These are phyloP conservation scores for Malassezia caprae DNA, from an alignment of 1,284 basidiomycete genomes.

Conservation along the genomic window DNA sequence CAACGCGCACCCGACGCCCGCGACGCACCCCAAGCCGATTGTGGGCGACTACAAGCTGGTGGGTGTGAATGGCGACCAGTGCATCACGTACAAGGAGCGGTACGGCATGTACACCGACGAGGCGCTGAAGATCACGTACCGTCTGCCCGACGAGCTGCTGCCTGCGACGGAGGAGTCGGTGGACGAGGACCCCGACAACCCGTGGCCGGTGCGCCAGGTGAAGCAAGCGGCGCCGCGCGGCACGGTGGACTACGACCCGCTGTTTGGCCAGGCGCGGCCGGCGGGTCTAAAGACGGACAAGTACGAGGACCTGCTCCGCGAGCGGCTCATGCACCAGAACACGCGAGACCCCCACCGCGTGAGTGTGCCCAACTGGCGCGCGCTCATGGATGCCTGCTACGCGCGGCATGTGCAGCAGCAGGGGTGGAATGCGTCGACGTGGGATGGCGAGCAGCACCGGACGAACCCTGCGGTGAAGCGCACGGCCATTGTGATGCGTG, in stretches of 20 bases:
- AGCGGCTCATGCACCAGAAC: slow-evolving; percentile 18
- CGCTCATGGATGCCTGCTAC: slow-evolving; percentile 45
- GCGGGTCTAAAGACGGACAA: slow-evolving; percentile 29
- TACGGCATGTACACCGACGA: slow-evolving; percentile 48
- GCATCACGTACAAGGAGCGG: slow-evolving; percentile 42
- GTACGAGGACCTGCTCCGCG: slow-evolving; percentile 41
- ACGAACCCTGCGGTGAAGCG: slow-evolving; percentile 43
- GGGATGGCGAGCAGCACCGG: slow-evolving; percentile 24
- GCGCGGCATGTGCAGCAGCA: slow-evolving; percentile 38
- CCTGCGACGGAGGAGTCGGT: slow-evolving; percentile 24
- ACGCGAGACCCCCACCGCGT: slow-evolving; percentile 1
- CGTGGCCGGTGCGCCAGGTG: slow-evolving; percentile 27
- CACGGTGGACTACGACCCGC: slow-evolving; percentile 31
- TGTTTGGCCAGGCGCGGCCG: slow-evolving; percentile 29
- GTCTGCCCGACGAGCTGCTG: slow-evolving; percentile 35
- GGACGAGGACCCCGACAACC: slow-evolving; percentile 46
- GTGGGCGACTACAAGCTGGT: slow-evolving; percentile 42
- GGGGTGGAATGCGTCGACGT: slow-evolving; percentile 29
- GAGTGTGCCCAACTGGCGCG: slow-evolving; percentile 42
- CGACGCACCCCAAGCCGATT: slow-evolving; percentile 38
- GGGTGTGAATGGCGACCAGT: slow-evolving; percentile 40
- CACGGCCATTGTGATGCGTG: slow-evolving; percentile 44
- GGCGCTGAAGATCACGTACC: slow-evolving; percentile 45
- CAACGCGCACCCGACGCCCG: slow-evolving; percentile 38
- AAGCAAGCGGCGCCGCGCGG: slow-evolving; percentile 1